phyloP scores from a whole-genome alignment of 352 stramenopile genomes.

The Lagenidium giganteum region DNA sequence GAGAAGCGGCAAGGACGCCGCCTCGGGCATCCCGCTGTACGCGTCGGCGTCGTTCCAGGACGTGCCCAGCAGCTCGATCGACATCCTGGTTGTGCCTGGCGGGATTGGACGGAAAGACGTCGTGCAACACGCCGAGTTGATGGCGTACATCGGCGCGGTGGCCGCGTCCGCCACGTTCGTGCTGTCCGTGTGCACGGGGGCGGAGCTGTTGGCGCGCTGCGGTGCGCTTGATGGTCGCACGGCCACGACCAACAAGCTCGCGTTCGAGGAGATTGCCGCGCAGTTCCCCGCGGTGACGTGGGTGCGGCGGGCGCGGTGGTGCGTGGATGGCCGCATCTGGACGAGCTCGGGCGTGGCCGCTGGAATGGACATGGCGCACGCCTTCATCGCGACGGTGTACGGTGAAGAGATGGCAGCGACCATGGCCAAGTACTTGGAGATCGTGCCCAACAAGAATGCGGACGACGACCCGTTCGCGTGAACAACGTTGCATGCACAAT shows the following conservation, averaged over 20 bases:
- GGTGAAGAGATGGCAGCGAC: constrained; percentile 17
- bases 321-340: constrained; percentile 48
- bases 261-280: constrained; percentile 27
- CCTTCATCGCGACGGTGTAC: constrained; percentile 29
- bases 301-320: constrained; percentile 53
- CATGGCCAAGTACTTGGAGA: constrained; percentile 36
- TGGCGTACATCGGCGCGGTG: constrained; percentile 27
- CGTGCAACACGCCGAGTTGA: constrained; percentile 29
- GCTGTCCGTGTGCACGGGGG: constrained; percentile 53
- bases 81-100: constrained; percentile 42
- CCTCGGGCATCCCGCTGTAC: constrained; percentile 34
- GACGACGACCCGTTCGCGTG: constrained; percentile 38
- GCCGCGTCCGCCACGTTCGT: constrained; percentile 28
- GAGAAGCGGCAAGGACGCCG: constrained; percentile 24
- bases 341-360: constrained; percentile 58
- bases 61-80: constrained; percentile 19
- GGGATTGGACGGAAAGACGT: constrained; percentile 21
- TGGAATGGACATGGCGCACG: constrained; percentile 57
- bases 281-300: constrained; percentile 33
- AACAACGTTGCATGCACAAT: too few relatives aligned
- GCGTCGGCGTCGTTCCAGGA: constrained; percentile 25
- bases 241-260: constrained; percentile 67
- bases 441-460: constrained; percentile 26
- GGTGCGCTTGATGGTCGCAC: constrained; percentile 34
- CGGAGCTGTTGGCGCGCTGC: constrained; percentile 31